Percentiles rank a stretch among this genome's conserved stretches.
phyloP scores from a whole-genome alignment of 169 alveolate genomes.

The Plasmodium relictum region DNA sequence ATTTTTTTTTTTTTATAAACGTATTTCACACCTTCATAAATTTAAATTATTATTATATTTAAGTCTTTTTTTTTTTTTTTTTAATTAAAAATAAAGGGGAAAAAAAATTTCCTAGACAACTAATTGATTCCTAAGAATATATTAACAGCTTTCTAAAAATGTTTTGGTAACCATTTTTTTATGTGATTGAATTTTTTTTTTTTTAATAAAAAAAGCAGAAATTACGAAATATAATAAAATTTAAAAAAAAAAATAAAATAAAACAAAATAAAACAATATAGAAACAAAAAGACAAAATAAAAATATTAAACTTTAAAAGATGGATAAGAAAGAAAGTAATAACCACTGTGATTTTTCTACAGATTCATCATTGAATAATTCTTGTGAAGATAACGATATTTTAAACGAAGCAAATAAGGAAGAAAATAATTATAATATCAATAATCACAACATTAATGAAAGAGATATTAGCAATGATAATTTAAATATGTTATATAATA shows the following conservation, averaged over 20 bases:
- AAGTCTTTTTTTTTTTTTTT: slow-evolving; percentile 23
- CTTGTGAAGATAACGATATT: neutral
- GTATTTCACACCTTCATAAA: too few relatives aligned
- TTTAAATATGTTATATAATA: neutral
- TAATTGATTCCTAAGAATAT: neutral
- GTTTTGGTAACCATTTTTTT: slow-evolving; percentile 17
- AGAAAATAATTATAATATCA: neutral
- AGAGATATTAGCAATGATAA: neutral
- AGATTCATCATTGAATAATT: neutral
- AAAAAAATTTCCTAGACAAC: too few relatives aligned
- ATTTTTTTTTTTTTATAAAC: neutral
- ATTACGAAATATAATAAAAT: neutral
- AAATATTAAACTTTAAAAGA: neutral
- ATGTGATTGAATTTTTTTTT: slow-evolving; percentile 12
- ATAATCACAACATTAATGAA: neutral
- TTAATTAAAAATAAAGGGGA: neutral
- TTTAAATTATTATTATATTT: neutral
- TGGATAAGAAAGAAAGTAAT: neutral
- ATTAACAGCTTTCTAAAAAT: slow-evolving; percentile 3
- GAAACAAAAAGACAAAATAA: neutral
- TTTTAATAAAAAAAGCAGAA: neutral
- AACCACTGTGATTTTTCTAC: neutral
- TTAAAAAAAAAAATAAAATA: too few relatives aligned
- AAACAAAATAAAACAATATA: neutral
- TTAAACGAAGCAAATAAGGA: neutral